Base-by-base conservation (phyloP, 2,329 filamentous ascomycete genomes). In the Pseudocercospora pini-densiflorae region DNA sequence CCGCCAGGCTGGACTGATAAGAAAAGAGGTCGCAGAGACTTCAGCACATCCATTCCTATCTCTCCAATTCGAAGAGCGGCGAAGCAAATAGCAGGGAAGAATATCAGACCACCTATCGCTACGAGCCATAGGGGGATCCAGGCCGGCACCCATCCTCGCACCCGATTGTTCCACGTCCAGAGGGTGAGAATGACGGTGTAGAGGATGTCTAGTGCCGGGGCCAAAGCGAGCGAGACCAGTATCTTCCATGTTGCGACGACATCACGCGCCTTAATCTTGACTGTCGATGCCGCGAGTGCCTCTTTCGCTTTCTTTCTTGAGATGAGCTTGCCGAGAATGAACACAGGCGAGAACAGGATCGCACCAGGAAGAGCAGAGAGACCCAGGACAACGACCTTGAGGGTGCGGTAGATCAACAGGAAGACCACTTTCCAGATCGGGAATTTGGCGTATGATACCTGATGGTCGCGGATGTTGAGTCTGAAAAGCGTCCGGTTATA, bases 31-130 rank as follows among this genome's bases (percentile, higher is more conserved):
- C 93, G 88, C 16, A 99, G 86, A 0, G 94, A 98, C 81, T 98
- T 99, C 82, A 95, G 84, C 63, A 99, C 97, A 77, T 99, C 95
- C 93, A 99, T 97, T 61, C 94, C 95, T n/a, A 97, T 90, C 81
- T 99, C 95, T 55, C 95, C 95, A 71, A 98, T 97, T 10, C 95
- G 90, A 61, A 99, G 88, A 6, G 95, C 93, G 4, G 93, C 94
- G 78, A 97, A 97, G 0, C 94, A 97, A 73, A 97, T 91, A 24
- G 89, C 87, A 5, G 94, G 91, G 83, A 97, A 97, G 71, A 96
- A 82, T 57, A 92, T 84, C 82, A 92, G 90, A 59, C 93, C 91
- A 45, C 88, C 87, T 9, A 92, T 77, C 69, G 94, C 89, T 10
- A 96, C 87, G 23, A 88, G 77, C 88, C 90, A 97, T 64, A 94